Evolutionary conservation across 2,329 filamentous ascomycete species (phyloP), one percentile per base, ranked within the genome.

Genomic region (Tolypocladium sp.): DNA sequence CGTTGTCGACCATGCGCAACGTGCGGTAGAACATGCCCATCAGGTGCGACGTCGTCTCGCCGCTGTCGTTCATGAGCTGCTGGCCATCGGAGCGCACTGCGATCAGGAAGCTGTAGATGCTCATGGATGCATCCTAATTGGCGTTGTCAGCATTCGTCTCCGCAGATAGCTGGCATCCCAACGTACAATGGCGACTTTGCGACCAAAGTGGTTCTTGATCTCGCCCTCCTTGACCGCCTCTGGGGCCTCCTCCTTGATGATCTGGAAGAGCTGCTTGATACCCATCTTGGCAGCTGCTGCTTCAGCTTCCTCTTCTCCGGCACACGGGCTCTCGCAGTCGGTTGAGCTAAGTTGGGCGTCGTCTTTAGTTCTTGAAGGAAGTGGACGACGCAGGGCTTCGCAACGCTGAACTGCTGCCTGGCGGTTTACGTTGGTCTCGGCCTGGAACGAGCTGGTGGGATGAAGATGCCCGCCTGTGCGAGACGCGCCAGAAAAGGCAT

Each of bases 21-120:
- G 94, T 99, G 67, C 94, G 92, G 80, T 99, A 99, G 80, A 99
- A 99, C 87, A 99, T 93, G 70, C 94, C 94, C 92, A 99, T 97
- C 20, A 99, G 79, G 73, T 99, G 94, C 22, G 94, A 99, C 1
- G 94, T 99, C 2, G 94, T 99, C 74, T 97, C 92, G 69, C 94
- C 94, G 57, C 87, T 88, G 69, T 99, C 94, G 74, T 88, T 95
- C 83, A 88, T 97, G 68, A 99, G 87, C 76, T 97, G 92, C 74
- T 99, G 91, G 67, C 94, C 94, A 68, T 96, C 92, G 68, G 92
- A 97, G 67, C 94, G 92, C 58, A 99, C 94, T 56, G 94, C 94
- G 72, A 99, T 94, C 62, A 99, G 85, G 79, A 99, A 99, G 75
- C 91, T 96, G 82, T 99, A 99, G 70, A 99, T 92, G 76, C 91